Evolutionary conservation across 2,329 filamentous ascomycete genomes (phyloP), one percentile per base, ranked within the genome.

Genomic region (Ascocoryne sarcoides): DNA sequence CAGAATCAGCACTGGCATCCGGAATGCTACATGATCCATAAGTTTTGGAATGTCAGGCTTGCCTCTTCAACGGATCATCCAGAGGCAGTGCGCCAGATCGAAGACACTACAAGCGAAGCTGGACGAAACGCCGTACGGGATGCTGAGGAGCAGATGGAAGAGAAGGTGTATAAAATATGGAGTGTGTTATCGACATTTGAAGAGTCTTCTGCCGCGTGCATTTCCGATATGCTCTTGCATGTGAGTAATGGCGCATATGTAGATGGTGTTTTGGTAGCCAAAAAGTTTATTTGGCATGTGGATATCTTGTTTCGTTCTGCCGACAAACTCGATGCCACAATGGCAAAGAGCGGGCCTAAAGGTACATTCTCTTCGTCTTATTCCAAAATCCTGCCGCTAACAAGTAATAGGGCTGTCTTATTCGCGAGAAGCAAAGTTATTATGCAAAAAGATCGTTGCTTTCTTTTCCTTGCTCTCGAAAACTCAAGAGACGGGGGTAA

Each of bases 1-100:
- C 85, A 95, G 60, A 95, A 96, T 59, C 92, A 98, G 59, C 92
- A 98, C 61, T 98, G 92, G 92, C 92, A 98, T 60, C 92, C 92
- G 2, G 92, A 98, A 64, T 98, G 92, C 64, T 98, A 98, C 65
- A 98, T 98, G 92, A 98, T 98, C 48, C 92, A 98, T 67, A 98
- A 98, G 59, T 98, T 96, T 64, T 98, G 92, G 92, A 98, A 96
- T 60, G 92, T 98, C 44, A 81, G 92, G 37, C 70, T 98, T 28
- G 59, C 59, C 19, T 57, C 54, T 5, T 47, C 62, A 15, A 59
- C 64, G n/a, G 64, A 71, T 38, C 59, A 62, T 9, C 66, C 70
- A 39, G 71, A 76, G 39, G 60, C 65, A 7, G 36, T 45, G 21
- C 48, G 43, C 9, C 35, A 46, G 21, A 16, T 53, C 23, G 70